Conservation (phyloP, 164 flowering plant genomes). For the Amborella trichopoda region DNA sequence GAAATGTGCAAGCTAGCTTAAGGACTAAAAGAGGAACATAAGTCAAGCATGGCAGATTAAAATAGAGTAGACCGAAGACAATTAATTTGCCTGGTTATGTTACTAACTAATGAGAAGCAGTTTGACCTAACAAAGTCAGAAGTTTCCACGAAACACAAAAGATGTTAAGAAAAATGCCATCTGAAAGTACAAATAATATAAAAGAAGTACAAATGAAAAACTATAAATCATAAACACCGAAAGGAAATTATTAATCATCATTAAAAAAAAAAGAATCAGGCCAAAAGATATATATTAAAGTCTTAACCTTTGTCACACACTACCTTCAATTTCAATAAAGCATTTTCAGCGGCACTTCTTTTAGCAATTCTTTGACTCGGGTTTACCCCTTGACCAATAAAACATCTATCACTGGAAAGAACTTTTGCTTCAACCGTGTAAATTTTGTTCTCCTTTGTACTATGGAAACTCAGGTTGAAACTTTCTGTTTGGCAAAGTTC, state of each 20-base stretch:
- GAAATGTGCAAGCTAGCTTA: too few relatives aligned
- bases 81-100: too few relatives aligned
- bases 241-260: neutral
- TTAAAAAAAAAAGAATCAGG: neutral
- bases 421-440: constrained; percentile 38
- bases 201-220: neutral
- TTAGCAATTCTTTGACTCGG: constrained; percentile 43
- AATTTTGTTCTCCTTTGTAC: constrained; percentile 12
- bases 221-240: neutral
- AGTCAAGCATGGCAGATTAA: too few relatives aligned
- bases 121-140: neutral
- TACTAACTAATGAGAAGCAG: too few relatives aligned
- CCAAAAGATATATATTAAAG: neutral
- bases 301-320: neutral
- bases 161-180: neutral
- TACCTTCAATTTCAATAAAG: constrained; percentile 47
- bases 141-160: neutral
- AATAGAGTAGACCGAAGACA: too few relatives aligned
- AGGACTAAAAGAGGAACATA: too few relatives aligned
- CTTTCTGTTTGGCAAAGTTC: constrained; percentile 67
- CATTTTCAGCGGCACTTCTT: constrained; percentile 34
- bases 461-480: constrained; percentile 24
- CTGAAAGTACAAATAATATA: neutral
- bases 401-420: constrained; percentile 10
- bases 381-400: constrained; percentile 27